phyloP scores from a whole-genome alignment of 345 rosid genomes.

The Euphorbia pulcherrima region DNA sequence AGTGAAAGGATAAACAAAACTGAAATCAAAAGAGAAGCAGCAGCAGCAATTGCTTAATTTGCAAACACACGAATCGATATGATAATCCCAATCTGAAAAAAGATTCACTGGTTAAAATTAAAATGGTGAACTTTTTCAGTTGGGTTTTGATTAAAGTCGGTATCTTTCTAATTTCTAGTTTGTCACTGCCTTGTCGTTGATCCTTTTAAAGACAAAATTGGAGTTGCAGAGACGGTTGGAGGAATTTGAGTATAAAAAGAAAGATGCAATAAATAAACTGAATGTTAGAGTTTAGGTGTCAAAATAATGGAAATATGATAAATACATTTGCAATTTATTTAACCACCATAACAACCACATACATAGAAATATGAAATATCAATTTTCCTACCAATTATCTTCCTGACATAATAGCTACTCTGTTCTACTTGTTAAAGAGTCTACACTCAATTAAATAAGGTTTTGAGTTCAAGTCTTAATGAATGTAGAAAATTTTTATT shows the following conservation, averaged over 20 bases:
- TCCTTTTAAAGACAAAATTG: not conserved
- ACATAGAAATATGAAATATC: not conserved
- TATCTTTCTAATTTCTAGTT: not conserved
- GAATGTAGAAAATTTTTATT: no score
- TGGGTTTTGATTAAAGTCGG: constrained; percentile 6
- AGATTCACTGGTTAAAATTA: not conserved
- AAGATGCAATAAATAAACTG: not conserved
- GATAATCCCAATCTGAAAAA: constrained; percentile 1
- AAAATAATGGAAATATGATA: not conserved
- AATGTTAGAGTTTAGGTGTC: not conserved
- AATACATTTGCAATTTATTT: not conserved
- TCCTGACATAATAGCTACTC: not conserved
- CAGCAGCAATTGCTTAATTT: not conserved
- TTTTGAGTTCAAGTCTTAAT: no score
- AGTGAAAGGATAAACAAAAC: not conserved
- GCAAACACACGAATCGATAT: not conserved
- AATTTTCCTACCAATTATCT: not conserved
- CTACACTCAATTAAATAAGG: no score
- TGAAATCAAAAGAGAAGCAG: not conserved
- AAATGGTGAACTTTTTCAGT: not conserved
- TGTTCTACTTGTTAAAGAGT: not conserved
- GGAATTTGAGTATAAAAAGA: not conserved
- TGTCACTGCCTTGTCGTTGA: not conserved
- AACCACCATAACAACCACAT: not conserved
- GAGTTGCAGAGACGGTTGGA: constrained; percentile 13